phyloP scores from a whole-genome alignment of 1,284 basidiomycete genomes.

The Lignosus rhinocerotis region DNA sequence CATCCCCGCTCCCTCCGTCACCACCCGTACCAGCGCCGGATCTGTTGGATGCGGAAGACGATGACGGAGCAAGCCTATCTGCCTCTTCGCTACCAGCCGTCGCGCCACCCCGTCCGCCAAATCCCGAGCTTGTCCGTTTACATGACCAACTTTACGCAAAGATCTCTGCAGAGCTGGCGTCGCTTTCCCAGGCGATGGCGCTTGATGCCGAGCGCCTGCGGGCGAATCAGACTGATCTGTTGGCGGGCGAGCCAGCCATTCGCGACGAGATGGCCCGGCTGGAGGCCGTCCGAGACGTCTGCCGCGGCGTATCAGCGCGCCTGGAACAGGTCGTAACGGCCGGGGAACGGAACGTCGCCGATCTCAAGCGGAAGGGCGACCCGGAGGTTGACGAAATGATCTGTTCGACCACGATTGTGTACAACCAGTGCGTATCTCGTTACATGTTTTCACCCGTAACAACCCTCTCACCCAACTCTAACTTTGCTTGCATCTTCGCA shows the following conservation, averaged over 20 bases:
- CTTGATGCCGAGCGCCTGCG: constrained; percentile 76
- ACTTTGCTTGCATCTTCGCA: constrained; percentile 4
- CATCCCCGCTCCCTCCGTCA: constrained; percentile 27
- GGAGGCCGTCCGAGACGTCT: constrained; percentile 93
- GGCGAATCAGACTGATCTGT: constrained; percentile 81
- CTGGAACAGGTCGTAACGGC: constrained; percentile 62
- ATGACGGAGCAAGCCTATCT: constrained; percentile 16
- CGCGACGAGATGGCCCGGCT: constrained; percentile 95
- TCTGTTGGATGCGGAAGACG: constrained; percentile 40
- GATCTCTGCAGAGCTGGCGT: constrained; percentile 67
- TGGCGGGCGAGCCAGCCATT: constrained; percentile 89
- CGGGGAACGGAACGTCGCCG: constrained; percentile 68
- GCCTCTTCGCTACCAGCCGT: constrained; percentile 29
- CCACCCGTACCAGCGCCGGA: constrained; percentile 34
- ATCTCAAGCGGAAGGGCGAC: constrained; percentile 74
- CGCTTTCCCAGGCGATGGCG: constrained; percentile 64
- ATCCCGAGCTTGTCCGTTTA: constrained; percentile 84
- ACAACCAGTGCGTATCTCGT: constrained; percentile 80
- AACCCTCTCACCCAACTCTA: neutral
- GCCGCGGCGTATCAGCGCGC: constrained; percentile 73
- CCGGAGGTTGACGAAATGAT: constrained; percentile 91
- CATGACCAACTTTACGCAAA: constrained; percentile 81
- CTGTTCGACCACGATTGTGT: constrained; percentile 92
- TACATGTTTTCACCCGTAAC: constrained; percentile 11
- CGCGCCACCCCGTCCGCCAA: constrained; percentile 83